These are phyloP conservation scores for Amylostereum chailletii DNA, from an alignment of 1,284 basidiomycete genomes.

Conservation along the genomic window DNA sequence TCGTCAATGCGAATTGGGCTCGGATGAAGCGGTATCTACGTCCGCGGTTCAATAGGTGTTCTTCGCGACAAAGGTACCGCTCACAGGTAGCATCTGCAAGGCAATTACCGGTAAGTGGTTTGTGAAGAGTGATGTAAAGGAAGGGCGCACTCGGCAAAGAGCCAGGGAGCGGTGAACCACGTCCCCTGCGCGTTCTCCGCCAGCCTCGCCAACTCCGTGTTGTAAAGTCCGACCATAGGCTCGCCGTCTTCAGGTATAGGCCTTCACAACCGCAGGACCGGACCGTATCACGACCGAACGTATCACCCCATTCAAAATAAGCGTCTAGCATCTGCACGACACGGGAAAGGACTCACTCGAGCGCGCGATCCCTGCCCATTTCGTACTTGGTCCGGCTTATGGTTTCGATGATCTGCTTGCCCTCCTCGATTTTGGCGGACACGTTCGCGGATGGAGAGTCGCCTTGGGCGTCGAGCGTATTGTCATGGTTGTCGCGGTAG, in stretches of 20 bases:
- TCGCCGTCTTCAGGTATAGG: slow-evolving; percentile 69
- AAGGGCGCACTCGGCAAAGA: slow-evolving; percentile 78
- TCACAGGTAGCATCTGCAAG: slow-evolving; percentile 54
- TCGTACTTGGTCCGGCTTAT: slow-evolving; percentile 84
- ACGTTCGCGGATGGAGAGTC: slow-evolving; percentile 9
- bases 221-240: slow-evolving; percentile 61
- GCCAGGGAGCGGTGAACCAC: slow-evolving; percentile 92
- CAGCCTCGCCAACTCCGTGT: slow-evolving; percentile 55
- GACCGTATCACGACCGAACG: background rate
- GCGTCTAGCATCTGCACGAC: background rate
- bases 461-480: slow-evolving; percentile 23
- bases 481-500: slow-evolving; percentile 46
- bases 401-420: slow-evolving; percentile 72
- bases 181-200: slow-evolving; percentile 47
- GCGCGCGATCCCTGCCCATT: slow-evolving; percentile 73
- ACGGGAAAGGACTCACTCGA: slow-evolving; percentile 47
- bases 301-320: background rate
- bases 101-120: slow-evolving; percentile 1
- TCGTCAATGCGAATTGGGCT: slow-evolving; percentile 63
- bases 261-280: slow-evolving; percentile 28
- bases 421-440: slow-evolving; percentile 51
- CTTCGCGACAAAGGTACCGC: slow-evolving; percentile 12
- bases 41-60: background rate
- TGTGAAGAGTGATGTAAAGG: background rate
- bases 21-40: slow-evolving; percentile 79